A percentile compares a stretch with the other conserved stretches of the same genome.
Evolutionary conservation across 73 alveolate genomes (phyloP).

Genomic region (Blepharisma japonicum): DNA sequence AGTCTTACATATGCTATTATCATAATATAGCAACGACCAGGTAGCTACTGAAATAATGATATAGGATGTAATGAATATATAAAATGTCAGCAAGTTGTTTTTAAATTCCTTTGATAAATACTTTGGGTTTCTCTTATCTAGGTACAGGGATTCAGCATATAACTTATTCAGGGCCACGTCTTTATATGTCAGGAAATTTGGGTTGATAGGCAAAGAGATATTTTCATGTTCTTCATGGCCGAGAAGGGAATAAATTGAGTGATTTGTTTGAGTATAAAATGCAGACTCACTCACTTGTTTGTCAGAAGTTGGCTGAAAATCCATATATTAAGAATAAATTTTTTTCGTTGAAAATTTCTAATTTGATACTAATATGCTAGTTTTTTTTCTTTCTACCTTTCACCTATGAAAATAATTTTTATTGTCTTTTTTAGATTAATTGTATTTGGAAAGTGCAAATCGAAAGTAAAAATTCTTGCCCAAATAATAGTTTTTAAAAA

Average conservation of each 20-base stretch:
- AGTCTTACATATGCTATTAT: not conserved
- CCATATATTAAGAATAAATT: no score
- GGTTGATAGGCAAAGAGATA: not conserved
- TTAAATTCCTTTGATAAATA: not conserved
- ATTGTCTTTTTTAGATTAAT: no score
- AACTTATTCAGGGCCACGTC: not conserved
- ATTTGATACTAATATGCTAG: no score
- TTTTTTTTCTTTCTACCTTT: no score
- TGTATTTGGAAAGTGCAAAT: no score
- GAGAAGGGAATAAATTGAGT: slow-evolving; percentile 4
- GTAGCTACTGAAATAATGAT: no score
- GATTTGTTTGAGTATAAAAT: slow-evolving; percentile 1
- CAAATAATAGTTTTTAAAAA: no score
- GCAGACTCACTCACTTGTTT: no score
- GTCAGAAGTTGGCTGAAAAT: no score
- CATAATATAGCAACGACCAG: not conserved
- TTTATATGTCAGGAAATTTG: not conserved
- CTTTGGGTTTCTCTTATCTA: not conserved
- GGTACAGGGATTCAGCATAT: not conserved
- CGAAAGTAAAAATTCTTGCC: no score
- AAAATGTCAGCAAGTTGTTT: not conserved
- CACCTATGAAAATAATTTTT: no score
- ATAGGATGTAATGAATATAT: not conserved
- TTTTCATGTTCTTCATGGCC: slow-evolving; percentile 21
- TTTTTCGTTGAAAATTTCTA: no score